phyloP scores from a whole-genome alignment of 495 filamentous ascomycete species.

The Apodospora peruviana region DNA sequence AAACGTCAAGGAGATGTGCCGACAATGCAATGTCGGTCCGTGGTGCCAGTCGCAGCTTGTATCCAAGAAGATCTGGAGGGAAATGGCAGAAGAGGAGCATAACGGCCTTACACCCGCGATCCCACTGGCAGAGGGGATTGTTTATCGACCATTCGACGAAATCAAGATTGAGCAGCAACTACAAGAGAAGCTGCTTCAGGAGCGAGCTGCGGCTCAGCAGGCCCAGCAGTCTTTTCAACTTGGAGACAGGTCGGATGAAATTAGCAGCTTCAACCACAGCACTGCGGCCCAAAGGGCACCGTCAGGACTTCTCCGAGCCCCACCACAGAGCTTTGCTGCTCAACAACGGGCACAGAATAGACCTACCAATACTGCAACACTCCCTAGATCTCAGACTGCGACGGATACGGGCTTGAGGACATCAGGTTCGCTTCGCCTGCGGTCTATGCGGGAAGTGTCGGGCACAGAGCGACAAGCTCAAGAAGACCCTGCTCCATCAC shows the following conservation, averaged over 20 bases:
- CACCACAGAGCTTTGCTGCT: constrained; percentile 53
- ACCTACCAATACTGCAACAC: constrained; percentile 18
- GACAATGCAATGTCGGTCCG: constrained; percentile 44
- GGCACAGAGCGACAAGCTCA: not conserved
- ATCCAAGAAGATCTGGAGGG: constrained; percentile 58
- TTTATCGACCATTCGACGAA: constrained; percentile 57
- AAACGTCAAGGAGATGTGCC: constrained; percentile 37
- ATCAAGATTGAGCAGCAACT: constrained; percentile 27
- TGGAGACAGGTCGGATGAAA: constrained; percentile 12
- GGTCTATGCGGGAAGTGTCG: constrained; percentile 15
- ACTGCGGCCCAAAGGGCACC: constrained; percentile 10
- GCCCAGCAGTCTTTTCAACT: constrained; percentile 11
- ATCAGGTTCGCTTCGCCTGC: constrained; percentile 23
- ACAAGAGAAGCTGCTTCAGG: constrained; percentile 13
- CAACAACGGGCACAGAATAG: constrained; percentile 48
- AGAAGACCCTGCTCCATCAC: constrained; percentile 11
- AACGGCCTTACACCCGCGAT: constrained; percentile 63
- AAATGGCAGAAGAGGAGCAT: constrained; percentile 66
- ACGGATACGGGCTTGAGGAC: constrained; percentile 13
- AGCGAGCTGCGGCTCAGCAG: constrained; percentile 19
- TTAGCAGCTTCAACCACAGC: constrained; percentile 20
- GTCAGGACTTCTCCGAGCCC: constrained; percentile 33
- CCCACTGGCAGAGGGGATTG: constrained; percentile 60
- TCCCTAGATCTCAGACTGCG: constrained; percentile 15
- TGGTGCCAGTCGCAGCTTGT: constrained; percentile 34